phyloP scores from a whole-genome alignment of 805 yeast species.

The Schwanniomyces sp. region DNA sequence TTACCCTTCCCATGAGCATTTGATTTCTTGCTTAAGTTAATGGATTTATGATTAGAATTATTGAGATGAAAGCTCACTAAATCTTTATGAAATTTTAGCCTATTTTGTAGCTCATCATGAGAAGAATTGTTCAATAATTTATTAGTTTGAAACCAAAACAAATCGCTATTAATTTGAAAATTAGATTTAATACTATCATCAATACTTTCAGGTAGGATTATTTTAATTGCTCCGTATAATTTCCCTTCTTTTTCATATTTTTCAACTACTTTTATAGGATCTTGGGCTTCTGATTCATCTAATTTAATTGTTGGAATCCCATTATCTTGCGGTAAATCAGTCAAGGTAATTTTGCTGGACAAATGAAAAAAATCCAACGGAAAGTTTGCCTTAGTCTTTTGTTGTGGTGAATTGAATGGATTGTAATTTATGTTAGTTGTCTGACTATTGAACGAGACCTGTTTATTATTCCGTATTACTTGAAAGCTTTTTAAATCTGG shows the following conservation, averaged over 20 bases:
- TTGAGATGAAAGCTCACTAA: conserved; percentile 42
- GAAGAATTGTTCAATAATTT: conserved; percentile 47
- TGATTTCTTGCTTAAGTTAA: conserved; percentile 5
- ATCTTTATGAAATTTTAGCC: conserved; percentile 48
- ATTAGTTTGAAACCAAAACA: conserved; percentile 52
- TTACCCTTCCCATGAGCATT: not conserved
- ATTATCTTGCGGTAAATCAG: conserved; percentile 9
- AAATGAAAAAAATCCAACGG: conserved; percentile 43
- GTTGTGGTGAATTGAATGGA: conserved; percentile 49
- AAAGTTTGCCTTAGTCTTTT: conserved; percentile 41
- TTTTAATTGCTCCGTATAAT: conserved; percentile 71
- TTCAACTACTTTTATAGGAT: conserved; percentile 69
- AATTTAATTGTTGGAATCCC: conserved; percentile 61
- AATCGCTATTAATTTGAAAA: conserved; percentile 42
- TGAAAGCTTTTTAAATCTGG: conserved; percentile 24
- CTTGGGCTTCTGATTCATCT: conserved; percentile 46
- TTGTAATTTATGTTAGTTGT: conserved; percentile 33
- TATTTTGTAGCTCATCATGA: conserved; percentile 40
- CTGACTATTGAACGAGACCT: conserved; percentile 21
- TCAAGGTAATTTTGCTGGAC: conserved; percentile 21
- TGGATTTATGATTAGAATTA: not conserved
- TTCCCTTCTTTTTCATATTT: conserved; percentile 51
- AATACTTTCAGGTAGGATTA: conserved; percentile 54
- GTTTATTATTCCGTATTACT: conserved; percentile 13
- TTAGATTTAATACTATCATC: conserved; percentile 16